A percentile compares a stretch with the other conserved stretches of the same genome.
phyloP scores from a whole-genome alignment of 1,284 basidiomycete genomes.

The Retiboletus flavoniger region DNA sequence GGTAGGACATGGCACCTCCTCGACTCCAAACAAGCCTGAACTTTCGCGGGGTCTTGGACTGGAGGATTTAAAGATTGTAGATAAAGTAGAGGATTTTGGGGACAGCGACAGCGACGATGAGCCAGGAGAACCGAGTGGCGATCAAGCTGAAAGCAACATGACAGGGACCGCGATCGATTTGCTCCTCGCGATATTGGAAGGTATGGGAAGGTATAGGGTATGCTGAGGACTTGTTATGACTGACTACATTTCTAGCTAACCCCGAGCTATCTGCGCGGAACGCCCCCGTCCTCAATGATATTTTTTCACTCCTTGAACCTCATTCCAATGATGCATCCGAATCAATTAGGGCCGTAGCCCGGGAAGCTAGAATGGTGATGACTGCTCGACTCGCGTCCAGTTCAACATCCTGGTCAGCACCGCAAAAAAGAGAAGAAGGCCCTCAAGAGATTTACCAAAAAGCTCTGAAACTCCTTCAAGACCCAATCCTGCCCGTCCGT shows the following conservation, averaged over 20 bases:
- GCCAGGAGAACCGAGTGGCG: conserved; percentile 28
- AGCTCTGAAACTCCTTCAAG: conserved; percentile 84
- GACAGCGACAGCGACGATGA: conserved; percentile 61
- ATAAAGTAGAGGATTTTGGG: conserved; percentile 38
- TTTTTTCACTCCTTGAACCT: conserved; percentile 64
- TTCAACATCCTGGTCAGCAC: conserved; percentile 37
- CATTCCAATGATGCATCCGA: conserved; percentile 37
- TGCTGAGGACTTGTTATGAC: conserved; percentile 2
- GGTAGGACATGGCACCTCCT: conserved; percentile 19
- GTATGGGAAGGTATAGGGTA: conserved; percentile 38
- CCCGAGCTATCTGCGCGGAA: conserved; percentile 61
- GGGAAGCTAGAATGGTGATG: conserved; percentile 80
- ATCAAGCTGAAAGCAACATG: conserved; percentile 57
- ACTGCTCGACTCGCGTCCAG: conserved; percentile 62
- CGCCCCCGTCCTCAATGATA: conserved; percentile 66
- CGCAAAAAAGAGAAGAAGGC: conserved; percentile 37
- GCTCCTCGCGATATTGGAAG: conserved; percentile 80
- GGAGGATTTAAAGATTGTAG: conserved; percentile 45
- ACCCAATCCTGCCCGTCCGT: conserved; percentile 92
- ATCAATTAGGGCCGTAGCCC: conserved; percentile 46
- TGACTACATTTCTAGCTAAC: conserved; percentile 51
- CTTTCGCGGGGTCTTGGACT: conserved; percentile 32
- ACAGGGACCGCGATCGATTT: conserved; percentile 74
- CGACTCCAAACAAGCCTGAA: conserved; percentile 16
- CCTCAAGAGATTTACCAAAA: conserved; percentile 77